Conservation (phyloP, 1,284 basidiomycete genomes). For the Tilletia caries region DNA sequence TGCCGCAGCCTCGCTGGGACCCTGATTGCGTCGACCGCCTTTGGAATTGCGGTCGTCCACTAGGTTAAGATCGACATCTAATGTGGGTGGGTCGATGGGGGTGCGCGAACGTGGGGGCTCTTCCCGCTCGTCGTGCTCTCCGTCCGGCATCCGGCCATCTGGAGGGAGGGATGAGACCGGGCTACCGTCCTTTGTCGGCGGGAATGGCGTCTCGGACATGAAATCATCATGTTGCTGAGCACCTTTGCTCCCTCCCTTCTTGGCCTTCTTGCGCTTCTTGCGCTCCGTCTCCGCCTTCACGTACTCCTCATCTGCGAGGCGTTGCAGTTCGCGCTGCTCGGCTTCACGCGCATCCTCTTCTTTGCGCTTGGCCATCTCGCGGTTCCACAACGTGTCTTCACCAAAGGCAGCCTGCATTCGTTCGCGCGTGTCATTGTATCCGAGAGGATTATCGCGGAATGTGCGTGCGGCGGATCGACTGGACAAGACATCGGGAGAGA, state of each 20-base stretch:
- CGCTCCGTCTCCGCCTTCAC: conserved; percentile 13
- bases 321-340: conserved; percentile 16
- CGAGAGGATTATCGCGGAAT: conserved; percentile 42
- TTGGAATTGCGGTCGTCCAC: conserved; percentile 11
- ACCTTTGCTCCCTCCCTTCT: conserved; percentile 30
- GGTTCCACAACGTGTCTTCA: conserved; percentile 31
- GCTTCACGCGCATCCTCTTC: conserved; percentile 37
- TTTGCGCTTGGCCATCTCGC: conserved; percentile 41
- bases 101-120: conserved; percentile 19
- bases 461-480: conserved; percentile 22
- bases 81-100: conserved; percentile 29
- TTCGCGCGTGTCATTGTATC: conserved; percentile 47
- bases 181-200: background rate
- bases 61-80: conserved; percentile 27
- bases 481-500: conserved; percentile 6
- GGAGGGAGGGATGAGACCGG: background rate
- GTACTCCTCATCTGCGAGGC: conserved; percentile 16
- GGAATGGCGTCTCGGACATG: background rate
- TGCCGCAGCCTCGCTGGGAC: conserved; percentile 20
- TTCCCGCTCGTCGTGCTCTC: conserved; percentile 13
- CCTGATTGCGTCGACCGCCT: conserved; percentile 18
- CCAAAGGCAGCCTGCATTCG: conserved; percentile 50
- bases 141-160: background rate
- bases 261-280: conserved; percentile 15
- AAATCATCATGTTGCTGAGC: background rate